Conservation (phyloP, 495 filamentous ascomycete species). For the Aspergillus ostianus region DNA sequence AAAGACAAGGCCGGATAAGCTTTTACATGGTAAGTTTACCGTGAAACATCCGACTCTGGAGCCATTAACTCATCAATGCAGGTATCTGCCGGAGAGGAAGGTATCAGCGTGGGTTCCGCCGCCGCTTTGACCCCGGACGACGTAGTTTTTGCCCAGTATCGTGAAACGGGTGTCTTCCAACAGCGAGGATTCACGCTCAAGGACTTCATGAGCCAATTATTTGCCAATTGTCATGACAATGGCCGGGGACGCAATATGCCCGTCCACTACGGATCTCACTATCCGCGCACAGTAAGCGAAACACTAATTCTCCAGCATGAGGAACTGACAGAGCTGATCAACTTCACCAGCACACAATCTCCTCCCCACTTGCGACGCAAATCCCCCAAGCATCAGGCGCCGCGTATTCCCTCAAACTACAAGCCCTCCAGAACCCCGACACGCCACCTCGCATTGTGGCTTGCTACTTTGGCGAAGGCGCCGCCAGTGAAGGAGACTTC, state of each 20-base stretch:
- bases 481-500: constrained; percentile 95
- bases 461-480: constrained; percentile 97
- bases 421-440: constrained; percentile 69
- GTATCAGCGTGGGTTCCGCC: constrained; percentile 83
- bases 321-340: constrained; percentile 12
- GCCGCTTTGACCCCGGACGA: constrained; percentile 79
- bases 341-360: constrained; percentile 74
- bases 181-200: constrained; percentile 84
- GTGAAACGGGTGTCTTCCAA: constrained; percentile 86
- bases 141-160: constrained; percentile 91
- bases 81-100: constrained; percentile 93
- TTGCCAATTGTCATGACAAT: constrained; percentile 79
- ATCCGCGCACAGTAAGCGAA: constrained; percentile 70
- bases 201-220: constrained; percentile 94
- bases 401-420: constrained; percentile 90
- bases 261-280: constrained; percentile 86
- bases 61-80: constrained; percentile 19
- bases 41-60: neutral
- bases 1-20: constrained; percentile 75
- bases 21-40: constrained; percentile 81
- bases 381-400: constrained; percentile 93
- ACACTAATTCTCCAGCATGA: neutral
- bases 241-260: constrained; percentile 95
- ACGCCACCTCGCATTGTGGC: constrained; percentile 67
- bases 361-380: constrained; percentile 89